Percentiles rank a stretch among this genome's conserved stretches.
phyloP scores from a whole-genome alignment of 768 basidiomycete species.

The Hydnomerulius pinastri region DNA sequence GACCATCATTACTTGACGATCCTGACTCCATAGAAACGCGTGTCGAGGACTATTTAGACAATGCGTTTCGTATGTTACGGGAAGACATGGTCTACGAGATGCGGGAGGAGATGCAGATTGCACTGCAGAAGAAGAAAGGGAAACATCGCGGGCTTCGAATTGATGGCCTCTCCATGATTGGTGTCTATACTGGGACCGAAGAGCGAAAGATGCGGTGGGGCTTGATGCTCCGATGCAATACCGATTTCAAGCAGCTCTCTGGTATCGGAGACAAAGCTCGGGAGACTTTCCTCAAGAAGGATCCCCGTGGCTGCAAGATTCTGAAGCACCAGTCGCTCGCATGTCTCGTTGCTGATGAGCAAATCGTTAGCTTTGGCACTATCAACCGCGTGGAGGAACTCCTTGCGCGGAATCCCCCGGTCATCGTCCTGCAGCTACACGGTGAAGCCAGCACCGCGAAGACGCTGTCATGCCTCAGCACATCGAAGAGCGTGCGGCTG shows the following conservation, averaged over 20 bases:
- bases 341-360: constrained; percentile 50
- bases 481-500: constrained; percentile 38
- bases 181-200: constrained; percentile 37
- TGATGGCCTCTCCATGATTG: constrained; percentile 38
- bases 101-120: constrained; percentile 56
- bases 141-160: constrained; percentile 41
- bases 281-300: constrained; percentile 39
- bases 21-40: constrained; percentile 39
- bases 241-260: constrained; percentile 40
- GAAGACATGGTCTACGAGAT: constrained; percentile 68
- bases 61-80: constrained; percentile 63
- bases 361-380: constrained; percentile 55
- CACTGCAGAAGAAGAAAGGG: constrained; percentile 42
- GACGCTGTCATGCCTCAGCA: constrained; percentile 43
- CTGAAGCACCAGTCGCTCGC: constrained; percentile 57
- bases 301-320: constrained; percentile 36
- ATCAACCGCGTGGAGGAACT: constrained; percentile 56
- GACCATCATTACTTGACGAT: constrained; percentile 44
- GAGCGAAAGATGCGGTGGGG: constrained; percentile 42
- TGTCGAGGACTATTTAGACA: constrained; percentile 56
- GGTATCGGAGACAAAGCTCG: constrained; percentile 37
- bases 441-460: constrained; percentile 43
- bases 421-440: constrained; percentile 57
- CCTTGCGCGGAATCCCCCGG: constrained; percentile 48
- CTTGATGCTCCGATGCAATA: constrained; percentile 37